Conservation (phyloP, 2,329 filamentous ascomycete species). For the Aspergillus sp. region DNA sequence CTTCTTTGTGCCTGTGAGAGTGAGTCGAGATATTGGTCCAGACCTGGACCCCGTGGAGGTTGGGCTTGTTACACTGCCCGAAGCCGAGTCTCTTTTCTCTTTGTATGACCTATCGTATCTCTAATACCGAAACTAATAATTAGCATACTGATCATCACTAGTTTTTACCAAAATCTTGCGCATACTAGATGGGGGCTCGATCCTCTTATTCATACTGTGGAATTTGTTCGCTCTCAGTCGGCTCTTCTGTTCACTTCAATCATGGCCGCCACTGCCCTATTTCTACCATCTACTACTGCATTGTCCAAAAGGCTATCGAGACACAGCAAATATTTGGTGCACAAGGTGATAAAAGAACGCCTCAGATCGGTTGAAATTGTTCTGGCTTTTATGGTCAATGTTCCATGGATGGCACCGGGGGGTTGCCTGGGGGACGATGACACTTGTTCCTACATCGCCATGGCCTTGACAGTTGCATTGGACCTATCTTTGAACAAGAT, state of each 20-base stretch:
- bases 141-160: slow-evolving; percentile 29
- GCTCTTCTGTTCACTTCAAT: slow-evolving; percentile 72
- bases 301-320: slow-evolving; percentile 65
- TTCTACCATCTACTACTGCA: slow-evolving; percentile 63
- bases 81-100: slow-evolving; percentile 63
- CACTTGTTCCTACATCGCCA: slow-evolving; percentile 69
- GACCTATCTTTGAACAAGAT: slow-evolving; percentile 71
- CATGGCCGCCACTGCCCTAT: slow-evolving; percentile 66
- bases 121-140: not conserved
- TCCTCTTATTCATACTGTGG: slow-evolving; percentile 62
- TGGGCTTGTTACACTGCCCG: slow-evolving; percentile 65
- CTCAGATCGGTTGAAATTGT: slow-evolving; percentile 72
- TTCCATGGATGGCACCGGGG: slow-evolving; percentile 68
- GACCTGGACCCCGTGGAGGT: slow-evolving; percentile 69
- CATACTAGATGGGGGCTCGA: slow-evolving; percentile 76
- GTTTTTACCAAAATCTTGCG: slow-evolving; percentile 68
- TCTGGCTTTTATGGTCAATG: slow-evolving; percentile 71
- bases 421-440: slow-evolving; percentile 59
- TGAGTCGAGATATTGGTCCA: slow-evolving; percentile 62
- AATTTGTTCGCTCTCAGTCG: slow-evolving; percentile 66
- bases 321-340: slow-evolving; percentile 63
- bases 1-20: slow-evolving; percentile 67
- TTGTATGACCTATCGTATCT: slow-evolving; percentile 53
- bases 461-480: slow-evolving; percentile 67
- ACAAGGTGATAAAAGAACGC: slow-evolving; percentile 60